These are phyloP conservation scores for Phaeosphaeria sp. DNA, from an alignment of 2,329 filamentous ascomycete genomes.

Conservation along the genomic window DNA sequence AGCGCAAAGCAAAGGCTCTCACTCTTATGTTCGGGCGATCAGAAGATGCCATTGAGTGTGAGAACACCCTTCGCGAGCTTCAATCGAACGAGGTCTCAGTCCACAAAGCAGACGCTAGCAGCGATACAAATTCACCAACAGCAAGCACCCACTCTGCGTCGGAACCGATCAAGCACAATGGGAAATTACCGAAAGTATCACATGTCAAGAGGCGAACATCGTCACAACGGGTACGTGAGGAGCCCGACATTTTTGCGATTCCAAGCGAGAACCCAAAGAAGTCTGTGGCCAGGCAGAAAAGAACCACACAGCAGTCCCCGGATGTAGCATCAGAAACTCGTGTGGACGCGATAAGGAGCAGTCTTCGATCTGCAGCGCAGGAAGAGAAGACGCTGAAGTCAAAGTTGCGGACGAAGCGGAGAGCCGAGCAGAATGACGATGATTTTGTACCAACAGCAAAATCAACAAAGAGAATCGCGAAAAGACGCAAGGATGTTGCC, in stretches of 20 bases:
- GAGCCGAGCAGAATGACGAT: constrained; percentile 2
- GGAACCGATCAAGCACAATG: constrained; percentile 10
- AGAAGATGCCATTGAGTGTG: constrained; percentile 29
- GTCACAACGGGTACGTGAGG: constrained; percentile 8
- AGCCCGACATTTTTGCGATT: constrained; percentile 8
- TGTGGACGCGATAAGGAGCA: not conserved
- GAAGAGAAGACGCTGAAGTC: constrained; percentile 15
- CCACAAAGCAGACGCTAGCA: not conserved
- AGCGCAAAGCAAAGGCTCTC: constrained; percentile 22
- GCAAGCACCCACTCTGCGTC: not conserved
- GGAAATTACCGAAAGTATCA: constrained; percentile 24
- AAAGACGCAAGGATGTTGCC: not conserved
- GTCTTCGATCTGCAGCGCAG: not conserved
- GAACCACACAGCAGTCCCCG: not conserved
- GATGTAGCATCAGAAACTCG: not conserved
- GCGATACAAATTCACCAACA: not conserved
- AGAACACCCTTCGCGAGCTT: not conserved
- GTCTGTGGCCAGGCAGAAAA: not conserved
- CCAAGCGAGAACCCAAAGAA: constrained; percentile 2
- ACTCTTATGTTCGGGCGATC: constrained; percentile 26
- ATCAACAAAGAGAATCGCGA: constrained; percentile 5
- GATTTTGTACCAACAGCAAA: not conserved
- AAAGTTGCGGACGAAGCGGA: constrained; percentile 16
- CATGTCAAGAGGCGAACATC: constrained; percentile 16
- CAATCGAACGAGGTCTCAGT: too few species aligned